phyloP scores from a whole-genome alignment of 2,329 filamentous ascomycete species.

The Sphaerostilbella broomeana region DNA sequence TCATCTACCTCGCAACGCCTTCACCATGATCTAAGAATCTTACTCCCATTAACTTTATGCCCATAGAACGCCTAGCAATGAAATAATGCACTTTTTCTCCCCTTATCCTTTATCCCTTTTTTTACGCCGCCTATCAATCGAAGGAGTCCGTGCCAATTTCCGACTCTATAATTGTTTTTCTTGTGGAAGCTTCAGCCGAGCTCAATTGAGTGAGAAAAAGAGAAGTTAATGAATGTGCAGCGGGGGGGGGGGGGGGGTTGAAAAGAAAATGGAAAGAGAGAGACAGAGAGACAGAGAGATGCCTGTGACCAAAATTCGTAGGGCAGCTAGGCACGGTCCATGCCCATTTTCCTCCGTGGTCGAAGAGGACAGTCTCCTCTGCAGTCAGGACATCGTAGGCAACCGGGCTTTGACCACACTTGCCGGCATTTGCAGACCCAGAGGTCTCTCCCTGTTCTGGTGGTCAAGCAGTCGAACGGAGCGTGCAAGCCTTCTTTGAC shows the following conservation, averaged over 20 bases:
- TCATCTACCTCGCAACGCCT: neutral
- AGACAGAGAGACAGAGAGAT: neutral
- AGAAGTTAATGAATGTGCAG: too few species aligned
- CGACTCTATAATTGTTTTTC: too few species aligned
- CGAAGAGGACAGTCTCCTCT: slow-evolving; percentile 30
- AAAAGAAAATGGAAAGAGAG: neutral
- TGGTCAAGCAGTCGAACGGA: slow-evolving; percentile 32
- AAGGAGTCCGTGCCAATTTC: too few species aligned
- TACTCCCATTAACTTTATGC: neutral
- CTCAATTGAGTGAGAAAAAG: too few species aligned
- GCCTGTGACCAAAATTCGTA: too few species aligned
- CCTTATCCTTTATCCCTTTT: slow-evolving; percentile 4
- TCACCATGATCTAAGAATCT: too few species aligned
- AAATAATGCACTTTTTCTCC: slow-evolving; percentile 6
- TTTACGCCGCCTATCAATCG: slow-evolving; percentile 2
- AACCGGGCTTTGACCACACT: slow-evolving; percentile 31
- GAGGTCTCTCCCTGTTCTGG: slow-evolving; percentile 31
- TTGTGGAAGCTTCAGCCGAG: too few species aligned
- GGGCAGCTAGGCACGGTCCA: slow-evolving; percentile 13
- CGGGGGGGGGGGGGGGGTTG: too few species aligned
- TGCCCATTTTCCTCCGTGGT: slow-evolving; percentile 24
- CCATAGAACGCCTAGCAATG: neutral
- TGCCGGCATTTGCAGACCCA: slow-evolving; percentile 35
- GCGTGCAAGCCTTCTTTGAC: slow-evolving; percentile 31
- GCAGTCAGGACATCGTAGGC: slow-evolving; percentile 30